These are phyloP conservation scores for Martiniozyma abietophila DNA, from an alignment of 805 yeast genomes.

Conservation along the genomic window DNA sequence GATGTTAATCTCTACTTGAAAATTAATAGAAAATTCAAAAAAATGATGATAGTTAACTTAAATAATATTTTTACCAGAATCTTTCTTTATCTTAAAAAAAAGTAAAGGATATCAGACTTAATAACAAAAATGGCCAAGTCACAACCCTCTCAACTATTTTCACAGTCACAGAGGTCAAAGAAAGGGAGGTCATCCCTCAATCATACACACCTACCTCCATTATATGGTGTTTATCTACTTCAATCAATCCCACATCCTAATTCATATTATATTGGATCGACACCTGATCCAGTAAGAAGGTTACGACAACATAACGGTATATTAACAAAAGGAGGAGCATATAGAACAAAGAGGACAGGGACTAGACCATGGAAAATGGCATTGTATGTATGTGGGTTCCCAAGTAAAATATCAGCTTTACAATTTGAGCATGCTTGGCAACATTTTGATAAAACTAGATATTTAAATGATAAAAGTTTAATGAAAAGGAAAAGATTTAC, in stretches of 20 bases:
- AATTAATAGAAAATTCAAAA: too few species aligned
- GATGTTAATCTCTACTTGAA: too few species aligned
- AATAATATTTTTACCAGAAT: too few species aligned
- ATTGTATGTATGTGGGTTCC: conserved; percentile 59
- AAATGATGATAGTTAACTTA: too few species aligned
- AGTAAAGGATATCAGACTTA: too few species aligned
- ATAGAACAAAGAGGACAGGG: conserved; percentile 45
- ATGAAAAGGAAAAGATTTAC: conserved; percentile 25
- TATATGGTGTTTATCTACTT: conserved; percentile 67
- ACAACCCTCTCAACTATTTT: too few species aligned
- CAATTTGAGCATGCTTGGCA: conserved; percentile 87
- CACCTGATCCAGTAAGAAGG: conserved; percentile 62
- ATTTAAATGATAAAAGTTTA: conserved; percentile 36
- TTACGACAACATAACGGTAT: conserved; percentile 76
- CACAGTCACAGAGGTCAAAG: too few species aligned
- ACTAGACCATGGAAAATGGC: conserved; percentile 71
- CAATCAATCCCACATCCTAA: conserved; percentile 48
- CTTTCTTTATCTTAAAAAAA: too few species aligned
- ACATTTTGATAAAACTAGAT: conserved; percentile 58
- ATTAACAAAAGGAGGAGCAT: conserved; percentile 57
- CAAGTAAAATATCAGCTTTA: conserved; percentile 56
- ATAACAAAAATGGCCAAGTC: too few species aligned
- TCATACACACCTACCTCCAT: conserved; percentile 32
- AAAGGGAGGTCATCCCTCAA: too few species aligned
- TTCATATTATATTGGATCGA: conserved; percentile 71